Conservation (phyloP, 2,329 filamentous ascomycete genomes). For the Geosmithia flava region DNA sequence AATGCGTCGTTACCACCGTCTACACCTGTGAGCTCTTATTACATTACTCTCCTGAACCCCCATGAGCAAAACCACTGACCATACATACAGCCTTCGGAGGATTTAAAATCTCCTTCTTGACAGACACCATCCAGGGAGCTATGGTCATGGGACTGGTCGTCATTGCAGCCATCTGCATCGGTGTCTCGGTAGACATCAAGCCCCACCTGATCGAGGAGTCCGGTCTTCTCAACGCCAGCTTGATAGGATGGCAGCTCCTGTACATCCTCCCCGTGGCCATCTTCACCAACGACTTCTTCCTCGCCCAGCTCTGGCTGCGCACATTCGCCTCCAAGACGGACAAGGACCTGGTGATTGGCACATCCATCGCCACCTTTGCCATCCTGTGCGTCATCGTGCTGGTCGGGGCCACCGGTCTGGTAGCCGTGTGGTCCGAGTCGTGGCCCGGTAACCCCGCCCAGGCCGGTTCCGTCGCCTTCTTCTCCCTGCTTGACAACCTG, state of each 20-base stretch:
- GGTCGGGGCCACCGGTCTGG: constrained; percentile 59
- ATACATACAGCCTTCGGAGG: constrained; percentile 66
- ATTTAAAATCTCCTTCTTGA: constrained; percentile 74
- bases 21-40: constrained; percentile 52
- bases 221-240: constrained; percentile 52
- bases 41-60: too few relatives aligned
- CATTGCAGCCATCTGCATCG: constrained; percentile 67
- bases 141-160: constrained; percentile 69
- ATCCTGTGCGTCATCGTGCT: constrained; percentile 61
- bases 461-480: constrained; percentile 58
- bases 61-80: too few relatives aligned
- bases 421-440: constrained; percentile 68
- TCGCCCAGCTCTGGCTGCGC: constrained; percentile 74
- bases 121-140: constrained; percentile 67
- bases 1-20: constrained; percentile 67
- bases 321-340: constrained; percentile 73
- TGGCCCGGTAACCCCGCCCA: constrained; percentile 48
- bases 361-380: constrained; percentile 51
- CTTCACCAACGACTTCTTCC: constrained; percentile 75
- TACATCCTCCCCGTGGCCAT: constrained; percentile 77
- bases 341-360: constrained; percentile 63
- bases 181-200: constrained; percentile 62
- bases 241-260: constrained; percentile 74
- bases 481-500: constrained; percentile 58
- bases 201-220: constrained; percentile 55